Base-by-base conservation (phyloP, 768 basidiomycete species). In the Serendipita sp. region DNA sequence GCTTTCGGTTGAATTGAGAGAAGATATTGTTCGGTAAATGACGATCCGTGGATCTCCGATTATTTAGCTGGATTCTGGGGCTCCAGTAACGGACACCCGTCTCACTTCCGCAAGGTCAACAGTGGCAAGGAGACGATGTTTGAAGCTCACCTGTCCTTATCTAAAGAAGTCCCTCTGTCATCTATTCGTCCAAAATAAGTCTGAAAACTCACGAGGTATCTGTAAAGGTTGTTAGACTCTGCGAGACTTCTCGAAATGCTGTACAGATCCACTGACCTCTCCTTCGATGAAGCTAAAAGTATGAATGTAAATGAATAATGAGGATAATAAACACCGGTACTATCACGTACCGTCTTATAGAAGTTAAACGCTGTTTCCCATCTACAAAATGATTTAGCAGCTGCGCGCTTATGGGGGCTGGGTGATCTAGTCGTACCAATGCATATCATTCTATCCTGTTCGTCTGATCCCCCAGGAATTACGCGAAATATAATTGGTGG, bases 341-440 rank as follows among this genome's bases (percentile, higher is more conserved):
- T 17, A 42, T 43, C 34, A 72, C 82, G 16, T 66, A 85, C 84
- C 77, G 75, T 50, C 82, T 76, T 51, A 91, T 84, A 0, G 86
- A 88, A 0, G 85, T 85, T 64, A 86, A 70, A 26, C 89, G 74
- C 69, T 91, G 89, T 68, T 91, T 91, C 17, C 89, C 89, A 65
- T 86, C 86, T 44, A 81, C 22, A 42, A 28, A 14, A 14, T 16
- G 45, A 2, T 24, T 14, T 85, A 84, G 64, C 84, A 86, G 0
- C 75, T 82, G 66, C 81, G 81, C 42, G 3, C n/a, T 28, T 38
- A 42, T 4, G 45, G 9, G 42, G 20, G 20, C n/a, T 20, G 20
- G 16, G 20, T 42, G 16, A 34, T 16, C 42, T 14, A 28, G 41
- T 16, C 61, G 20, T 75, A 61, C 79, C 80, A 26, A 77, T 70